Percentiles rank a stretch among this genome's conserved stretches.
Evolutionary conservation across 805 yeast species (phyloP).

Genomic region (Priceomyces haplophilus): DNA sequence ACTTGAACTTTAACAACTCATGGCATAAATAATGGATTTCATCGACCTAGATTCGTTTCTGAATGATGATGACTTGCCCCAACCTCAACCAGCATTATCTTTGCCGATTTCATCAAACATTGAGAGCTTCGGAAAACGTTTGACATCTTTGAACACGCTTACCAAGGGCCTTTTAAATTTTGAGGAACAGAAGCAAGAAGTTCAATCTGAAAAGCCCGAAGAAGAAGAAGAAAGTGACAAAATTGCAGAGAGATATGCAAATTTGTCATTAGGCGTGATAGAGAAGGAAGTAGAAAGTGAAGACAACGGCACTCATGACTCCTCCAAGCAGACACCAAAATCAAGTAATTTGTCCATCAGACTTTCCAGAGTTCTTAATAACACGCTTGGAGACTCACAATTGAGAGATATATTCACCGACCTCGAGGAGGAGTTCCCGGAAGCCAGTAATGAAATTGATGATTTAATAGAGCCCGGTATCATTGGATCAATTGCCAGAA

Average conservation of each 20-base stretch:
- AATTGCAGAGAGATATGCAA: constrained; percentile 49
- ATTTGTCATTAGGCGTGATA: constrained; percentile 40
- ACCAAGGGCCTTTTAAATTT: constrained; percentile 28
- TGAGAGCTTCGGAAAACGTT: constrained; percentile 29
- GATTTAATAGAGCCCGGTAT: constrained; percentile 46
- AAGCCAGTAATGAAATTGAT: constrained; percentile 22
- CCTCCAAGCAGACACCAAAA: neutral
- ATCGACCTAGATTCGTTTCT: constrained; percentile 36
- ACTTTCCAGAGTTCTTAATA: constrained; percentile 48
- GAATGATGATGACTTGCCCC: constrained; percentile 30
- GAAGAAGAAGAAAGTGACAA: constrained; percentile 8
- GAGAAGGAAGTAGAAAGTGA: constrained; percentile 11
- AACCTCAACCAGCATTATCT: constrained; percentile 45
- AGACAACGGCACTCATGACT: neutral
- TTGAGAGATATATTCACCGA: constrained; percentile 32
- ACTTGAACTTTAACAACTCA: neutral
- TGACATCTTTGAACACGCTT: constrained; percentile 33
- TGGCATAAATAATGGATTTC: constrained; percentile 32
- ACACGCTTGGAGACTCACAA: constrained; percentile 37
- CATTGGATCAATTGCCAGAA: constrained; percentile 58
- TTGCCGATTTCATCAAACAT: constrained; percentile 39
- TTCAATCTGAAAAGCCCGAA: constrained; percentile 5
- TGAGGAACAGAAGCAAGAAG: constrained; percentile 11
- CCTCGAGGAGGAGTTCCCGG: constrained; percentile 29
- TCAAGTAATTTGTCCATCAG: constrained; percentile 37